phyloP scores from a whole-genome alignment of 345 rosid species.

The Salix suchowensis region DNA sequence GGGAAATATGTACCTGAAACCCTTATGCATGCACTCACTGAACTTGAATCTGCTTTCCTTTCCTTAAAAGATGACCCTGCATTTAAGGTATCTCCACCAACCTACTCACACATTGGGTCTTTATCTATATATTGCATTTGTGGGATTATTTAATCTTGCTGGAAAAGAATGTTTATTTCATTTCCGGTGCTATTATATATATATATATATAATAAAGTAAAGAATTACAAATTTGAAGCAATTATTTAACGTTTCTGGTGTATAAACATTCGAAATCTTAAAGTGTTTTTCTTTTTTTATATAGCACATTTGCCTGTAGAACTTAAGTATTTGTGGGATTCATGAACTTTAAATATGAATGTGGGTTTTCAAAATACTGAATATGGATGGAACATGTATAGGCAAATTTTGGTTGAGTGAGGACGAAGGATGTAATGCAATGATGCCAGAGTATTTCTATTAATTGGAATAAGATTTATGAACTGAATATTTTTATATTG shows the following conservation, averaged over 20 bases:
- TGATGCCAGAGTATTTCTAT: background rate
- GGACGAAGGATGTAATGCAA: background rate
- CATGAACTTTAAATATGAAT: background rate
- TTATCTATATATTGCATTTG: background rate
- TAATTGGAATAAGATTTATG: background rate
- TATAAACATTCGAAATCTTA: background rate
- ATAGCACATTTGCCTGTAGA: background rate
- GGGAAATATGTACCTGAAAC: constrained; percentile 96
- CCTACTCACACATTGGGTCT: background rate
- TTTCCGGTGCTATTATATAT: background rate
- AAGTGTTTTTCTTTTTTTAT: background rate
- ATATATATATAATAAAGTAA: background rate
- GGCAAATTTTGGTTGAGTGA: background rate
- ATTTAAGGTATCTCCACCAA: constrained; percentile 56
- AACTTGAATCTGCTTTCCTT: constrained; percentile 74
- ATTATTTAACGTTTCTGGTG: background rate
- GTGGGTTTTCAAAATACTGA: background rate
- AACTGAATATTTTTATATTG: constrained; percentile 9
- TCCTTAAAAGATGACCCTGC: constrained; percentile 52
- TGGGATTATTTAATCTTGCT: background rate
- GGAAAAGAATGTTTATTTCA: background rate
- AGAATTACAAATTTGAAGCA: background rate
- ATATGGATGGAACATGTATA: background rate
- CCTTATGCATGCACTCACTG: constrained; percentile 74
- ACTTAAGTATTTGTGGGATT: background rate